Base-by-base conservation (phyloP, 768 basidiomycete species). In the Tulasnella calospora region DNA sequence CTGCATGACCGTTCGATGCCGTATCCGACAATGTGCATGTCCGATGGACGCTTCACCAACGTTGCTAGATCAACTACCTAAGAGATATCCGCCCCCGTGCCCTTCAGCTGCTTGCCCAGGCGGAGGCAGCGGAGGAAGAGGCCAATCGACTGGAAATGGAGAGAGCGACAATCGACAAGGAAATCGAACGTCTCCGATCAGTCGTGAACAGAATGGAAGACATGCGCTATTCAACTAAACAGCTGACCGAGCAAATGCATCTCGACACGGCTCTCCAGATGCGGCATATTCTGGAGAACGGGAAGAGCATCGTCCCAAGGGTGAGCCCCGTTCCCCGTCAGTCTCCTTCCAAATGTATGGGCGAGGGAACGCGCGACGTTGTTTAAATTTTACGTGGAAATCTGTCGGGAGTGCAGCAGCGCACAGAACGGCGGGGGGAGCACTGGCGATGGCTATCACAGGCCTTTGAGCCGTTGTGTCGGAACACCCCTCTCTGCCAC, bases 271-370 rank as follows among this genome's bases (percentile, higher is more conserved):
- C 77, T 1, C 70, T 71, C 23, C 77, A 78, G 44, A 78, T 78
- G 77, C 27, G 70, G 5, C 67, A 78, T n/a, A 73, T 78, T 36
- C 27, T 78, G 76, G 57, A 73, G 70, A 77, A 77, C 76, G 76
- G 77, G n/a, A 78, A 78, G 71, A 71, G 38, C 77, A 78, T 78
- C 55, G 77, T 78, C 19, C 77, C 77, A 23, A 71, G 77, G 44
- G 69, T 78, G 44, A 73, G 69, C 38, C 10, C 17, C n/a, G 6
- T 38, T 33, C 21, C 33, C 38, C 36, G 21, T 76, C 74, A 13
- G 36, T 72, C 38, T 41, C 71, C 13, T 33, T 36, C 30, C 3
- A 67, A 67, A 67, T 33, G 15, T 19, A 23, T 2, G 38, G 30
- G 44, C 36, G 36, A 40, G 71, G 5, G 38, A 40, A 46, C 74